Conservation (phyloP, 2,329 filamentous ascomycete genomes). For the Pestalotiopsis sp. region DNA sequence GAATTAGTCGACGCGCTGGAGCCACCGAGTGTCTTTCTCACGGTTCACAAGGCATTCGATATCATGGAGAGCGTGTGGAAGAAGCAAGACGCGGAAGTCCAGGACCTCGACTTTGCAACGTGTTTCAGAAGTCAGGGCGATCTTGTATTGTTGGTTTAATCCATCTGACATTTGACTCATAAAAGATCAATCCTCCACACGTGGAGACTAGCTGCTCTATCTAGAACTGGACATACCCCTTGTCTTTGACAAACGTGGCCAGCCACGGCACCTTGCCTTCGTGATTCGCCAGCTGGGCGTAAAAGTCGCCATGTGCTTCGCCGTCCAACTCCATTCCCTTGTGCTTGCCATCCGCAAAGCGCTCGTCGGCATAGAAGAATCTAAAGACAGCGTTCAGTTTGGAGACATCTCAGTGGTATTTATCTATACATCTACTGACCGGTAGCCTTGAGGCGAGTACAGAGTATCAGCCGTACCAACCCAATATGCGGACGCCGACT, state of each 20-base stretch:
- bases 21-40: conserved; percentile 42
- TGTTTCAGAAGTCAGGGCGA: conserved; percentile 31
- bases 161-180: background rate
- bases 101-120: conserved; percentile 26
- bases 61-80: conserved; percentile 39
- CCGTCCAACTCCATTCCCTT: conserved; percentile 30
- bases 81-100: conserved; percentile 12
- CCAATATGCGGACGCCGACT: conserved; percentile 38
- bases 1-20: conserved; percentile 42
- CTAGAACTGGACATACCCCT: conserved; percentile 31
- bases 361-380: conserved; percentile 40
- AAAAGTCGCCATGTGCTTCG: conserved; percentile 35
- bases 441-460: conserved; percentile 31
- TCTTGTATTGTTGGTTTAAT: conserved; percentile 29
- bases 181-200: too few relatives aligned
- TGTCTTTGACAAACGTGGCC: conserved; percentile 36
- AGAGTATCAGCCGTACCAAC: conserved; percentile 33
- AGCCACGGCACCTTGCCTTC: conserved; percentile 31
- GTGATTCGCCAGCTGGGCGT: conserved; percentile 27
- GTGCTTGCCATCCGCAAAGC: conserved; percentile 28
- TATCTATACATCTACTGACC: conserved; percentile 24
- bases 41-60: conserved; percentile 35
- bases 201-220: too few relatives aligned
- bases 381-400: conserved; percentile 19
- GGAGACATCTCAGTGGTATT: background rate